Conservation (phyloP, 1,284 basidiomycete genomes). For the Apiotrichum mycotoxinovorans region DNA sequence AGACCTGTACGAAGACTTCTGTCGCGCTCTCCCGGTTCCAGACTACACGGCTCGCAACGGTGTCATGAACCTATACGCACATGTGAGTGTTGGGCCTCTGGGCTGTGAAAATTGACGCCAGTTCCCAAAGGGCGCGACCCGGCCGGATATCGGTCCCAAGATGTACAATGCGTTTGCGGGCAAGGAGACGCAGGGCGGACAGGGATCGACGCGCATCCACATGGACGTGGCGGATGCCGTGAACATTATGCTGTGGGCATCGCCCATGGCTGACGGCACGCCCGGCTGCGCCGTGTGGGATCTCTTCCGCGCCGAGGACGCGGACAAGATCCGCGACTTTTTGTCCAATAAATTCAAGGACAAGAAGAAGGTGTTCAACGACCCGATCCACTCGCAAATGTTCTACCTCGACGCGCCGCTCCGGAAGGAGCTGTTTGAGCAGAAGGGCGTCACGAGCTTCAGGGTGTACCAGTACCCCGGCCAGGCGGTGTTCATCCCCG, state of each 20-base stretch:
- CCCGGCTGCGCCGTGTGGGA: slow-evolving; percentile 89
- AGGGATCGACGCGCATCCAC: slow-evolving; percentile 67
- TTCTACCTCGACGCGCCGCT: slow-evolving; percentile 74
- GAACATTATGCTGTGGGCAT: slow-evolving; percentile 82
- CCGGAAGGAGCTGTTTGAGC: slow-evolving; percentile 64
- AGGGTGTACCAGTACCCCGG: slow-evolving; percentile 83
- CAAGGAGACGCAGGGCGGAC: slow-evolving; percentile 23
- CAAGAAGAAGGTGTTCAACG: slow-evolving; percentile 42
- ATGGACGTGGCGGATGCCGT: slow-evolving; percentile 96
- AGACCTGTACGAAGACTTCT: slow-evolving; percentile 83
- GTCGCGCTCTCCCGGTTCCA: slow-evolving; percentile 74
- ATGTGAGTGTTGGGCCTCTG: slow-evolving; percentile 39
- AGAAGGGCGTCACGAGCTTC: slow-evolving; percentile 70
- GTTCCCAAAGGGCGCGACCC: slow-evolving; percentile 76
- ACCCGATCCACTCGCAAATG: slow-evolving; percentile 87
- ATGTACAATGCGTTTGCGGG: slow-evolving; percentile 54
- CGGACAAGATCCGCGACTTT: slow-evolving; percentile 71
- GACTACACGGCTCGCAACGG: slow-evolving; percentile 85
- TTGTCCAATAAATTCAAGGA: slow-evolving; percentile 53
- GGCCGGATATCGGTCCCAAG: slow-evolving; percentile 78
- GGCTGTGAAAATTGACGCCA: slow-evolving; percentile 54
- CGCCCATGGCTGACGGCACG: slow-evolving; percentile 59
- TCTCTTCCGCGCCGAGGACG: slow-evolving; percentile 77
- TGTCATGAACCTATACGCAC: slow-evolving; percentile 70
- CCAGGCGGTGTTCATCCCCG: slow-evolving; percentile 93